Evolutionary conservation across 495 filamentous ascomycete species (phyloP).

Genomic region (Hypomontagnella monticulosa): DNA sequence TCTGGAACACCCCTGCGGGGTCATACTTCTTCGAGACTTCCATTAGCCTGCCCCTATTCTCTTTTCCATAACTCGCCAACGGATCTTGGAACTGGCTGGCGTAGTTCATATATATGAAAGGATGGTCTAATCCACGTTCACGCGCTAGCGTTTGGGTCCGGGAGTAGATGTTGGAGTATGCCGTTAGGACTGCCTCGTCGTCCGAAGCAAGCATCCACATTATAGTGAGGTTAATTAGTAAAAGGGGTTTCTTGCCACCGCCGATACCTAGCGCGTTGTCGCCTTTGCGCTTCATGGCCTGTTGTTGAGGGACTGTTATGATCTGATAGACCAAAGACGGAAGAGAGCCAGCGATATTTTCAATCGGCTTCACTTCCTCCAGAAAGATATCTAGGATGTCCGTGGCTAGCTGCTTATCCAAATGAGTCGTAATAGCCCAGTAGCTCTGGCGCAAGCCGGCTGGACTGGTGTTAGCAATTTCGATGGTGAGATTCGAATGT

Average conservation of each 20-base stretch:
- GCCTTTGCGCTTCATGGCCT: slow-evolving; percentile 55
- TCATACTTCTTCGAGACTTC: slow-evolving; percentile 55
- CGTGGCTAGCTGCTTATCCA: slow-evolving; percentile 47
- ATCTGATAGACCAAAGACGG: slow-evolving; percentile 57
- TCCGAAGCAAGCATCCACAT: slow-evolving; percentile 50
- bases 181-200: slow-evolving; percentile 40
- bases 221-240: slow-evolving; percentile 49
- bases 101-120: slow-evolving; percentile 48
- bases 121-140: slow-evolving; percentile 30
- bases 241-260: slow-evolving; percentile 51
- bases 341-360: slow-evolving; percentile 46
- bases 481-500: slow-evolving; percentile 55
- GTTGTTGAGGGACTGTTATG: slow-evolving; percentile 52
- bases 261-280: slow-evolving; percentile 62
- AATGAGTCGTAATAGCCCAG: slow-evolving; percentile 52
- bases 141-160: slow-evolving; percentile 3
- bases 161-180: slow-evolving; percentile 8
- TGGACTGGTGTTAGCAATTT: slow-evolving; percentile 51
- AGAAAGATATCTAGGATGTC: slow-evolving; percentile 53
- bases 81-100: slow-evolving; percentile 44
- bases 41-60: slow-evolving; percentile 43
- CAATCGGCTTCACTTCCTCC: slow-evolving; percentile 46
- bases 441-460: slow-evolving; percentile 57
- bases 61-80: slow-evolving; percentile 43
- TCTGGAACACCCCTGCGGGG: slow-evolving; percentile 52